Conservation (phyloP, 306 rosid genomes). For the Lupinus albus region DNA sequence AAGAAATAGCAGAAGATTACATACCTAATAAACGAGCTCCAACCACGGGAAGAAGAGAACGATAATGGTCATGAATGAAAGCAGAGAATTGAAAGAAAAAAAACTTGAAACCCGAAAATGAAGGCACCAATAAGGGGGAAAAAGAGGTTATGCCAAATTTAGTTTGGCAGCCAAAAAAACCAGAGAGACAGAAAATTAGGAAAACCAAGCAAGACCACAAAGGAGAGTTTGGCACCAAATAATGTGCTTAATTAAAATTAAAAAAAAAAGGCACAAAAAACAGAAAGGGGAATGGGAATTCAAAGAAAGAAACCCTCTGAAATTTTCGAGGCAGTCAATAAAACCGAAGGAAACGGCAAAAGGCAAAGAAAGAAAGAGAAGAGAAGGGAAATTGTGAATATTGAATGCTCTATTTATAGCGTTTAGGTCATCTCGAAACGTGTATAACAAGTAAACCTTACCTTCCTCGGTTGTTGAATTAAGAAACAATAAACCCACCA, state of each 20-base stretch:
- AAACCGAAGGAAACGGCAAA: no score
- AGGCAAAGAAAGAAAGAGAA: neutral
- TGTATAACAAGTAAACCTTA: constrained; percentile 43
- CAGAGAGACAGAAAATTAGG: neutral
- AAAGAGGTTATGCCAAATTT: neutral
- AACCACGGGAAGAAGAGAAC: constrained; percentile 37
- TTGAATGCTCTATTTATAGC: constrained; percentile 52
- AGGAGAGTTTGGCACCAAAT: constrained; percentile 26
- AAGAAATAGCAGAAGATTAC: neutral
- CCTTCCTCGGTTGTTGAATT: constrained; percentile 45
- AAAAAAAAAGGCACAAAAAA: no score
- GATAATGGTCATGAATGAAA: constrained; percentile 37
- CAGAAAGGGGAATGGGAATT: no score
- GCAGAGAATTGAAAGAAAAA: no score
- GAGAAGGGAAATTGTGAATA: neutral
- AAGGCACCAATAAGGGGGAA: neutral
- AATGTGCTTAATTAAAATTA: no score
- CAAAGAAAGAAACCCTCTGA: no score
- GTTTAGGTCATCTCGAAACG: constrained; percentile 38
- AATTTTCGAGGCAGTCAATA: no score
- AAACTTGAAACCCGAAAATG: no score
- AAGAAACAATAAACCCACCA: constrained; percentile 39
- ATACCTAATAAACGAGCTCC: constrained; percentile 47
- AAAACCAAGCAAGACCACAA: neutral
- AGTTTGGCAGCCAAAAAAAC: constrained; percentile 37